Conservation (phyloP, 169 alveolate species). For the Plasmodium vivax region DNA sequence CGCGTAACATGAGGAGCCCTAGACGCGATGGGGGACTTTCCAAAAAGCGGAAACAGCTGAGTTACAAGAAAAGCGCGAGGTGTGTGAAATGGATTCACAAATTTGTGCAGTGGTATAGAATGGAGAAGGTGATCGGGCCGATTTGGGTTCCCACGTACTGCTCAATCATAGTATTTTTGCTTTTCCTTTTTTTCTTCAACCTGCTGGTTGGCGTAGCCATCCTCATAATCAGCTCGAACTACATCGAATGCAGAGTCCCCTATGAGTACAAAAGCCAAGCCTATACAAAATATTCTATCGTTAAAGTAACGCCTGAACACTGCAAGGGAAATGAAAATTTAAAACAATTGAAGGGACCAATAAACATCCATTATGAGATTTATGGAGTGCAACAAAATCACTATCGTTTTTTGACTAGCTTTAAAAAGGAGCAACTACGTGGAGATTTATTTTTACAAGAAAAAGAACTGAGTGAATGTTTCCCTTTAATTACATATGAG, state of each 20-base stretch:
- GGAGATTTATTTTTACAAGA: conserved; percentile 32
- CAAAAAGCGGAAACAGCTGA: background rate
- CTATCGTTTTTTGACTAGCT: conserved; percentile 26
- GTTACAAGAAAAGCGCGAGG: conserved; percentile 38
- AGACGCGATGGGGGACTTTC: background rate
- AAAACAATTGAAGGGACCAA: conserved; percentile 37
- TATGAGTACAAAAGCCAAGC: conserved; percentile 56
- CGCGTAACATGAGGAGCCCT: background rate
- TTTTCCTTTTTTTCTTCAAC: conserved; percentile 41
- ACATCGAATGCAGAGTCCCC: conserved; percentile 67
- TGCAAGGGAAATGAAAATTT: conserved; percentile 34
- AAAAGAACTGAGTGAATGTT: conserved; percentile 34
- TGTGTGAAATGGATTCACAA: conserved; percentile 8
- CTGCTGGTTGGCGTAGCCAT: conserved; percentile 7
- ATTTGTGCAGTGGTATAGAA: conserved; percentile 69
- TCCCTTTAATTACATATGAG: conserved; percentile 59
- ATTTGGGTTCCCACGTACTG: conserved; percentile 36
- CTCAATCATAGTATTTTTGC: conserved; percentile 20
- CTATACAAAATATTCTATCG: conserved; percentile 55
- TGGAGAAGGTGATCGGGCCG: conserved; percentile 61
- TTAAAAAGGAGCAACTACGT: conserved; percentile 39
- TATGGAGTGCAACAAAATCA: conserved; percentile 56
- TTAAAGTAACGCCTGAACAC: conserved; percentile 66
- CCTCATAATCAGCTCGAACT: conserved; percentile 28
- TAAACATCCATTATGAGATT: conserved; percentile 66